Percentiles rank a stretch among this genome's conserved stretches.
Evolutionary conservation across 192 early-diverging fungal genomes (phyloP).

Genomic region (Chytriomyces hyalinus): DNA sequence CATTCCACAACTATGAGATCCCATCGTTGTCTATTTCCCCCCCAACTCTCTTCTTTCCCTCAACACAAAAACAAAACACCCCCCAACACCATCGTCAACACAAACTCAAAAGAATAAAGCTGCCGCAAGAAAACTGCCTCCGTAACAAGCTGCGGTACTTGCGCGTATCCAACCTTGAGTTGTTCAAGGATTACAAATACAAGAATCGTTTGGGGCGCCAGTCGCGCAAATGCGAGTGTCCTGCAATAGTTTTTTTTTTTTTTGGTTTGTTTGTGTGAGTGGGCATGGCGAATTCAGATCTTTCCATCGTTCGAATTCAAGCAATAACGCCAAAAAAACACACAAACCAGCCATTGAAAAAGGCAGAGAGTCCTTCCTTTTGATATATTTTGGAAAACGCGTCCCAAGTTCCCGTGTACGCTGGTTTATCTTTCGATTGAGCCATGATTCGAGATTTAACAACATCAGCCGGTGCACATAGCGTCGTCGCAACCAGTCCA

Average conservation of each 20-base stretch:
- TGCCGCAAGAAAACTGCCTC: neutral
- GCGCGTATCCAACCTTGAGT: constrained; percentile 3
- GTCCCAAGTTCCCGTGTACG: constrained; percentile 10
- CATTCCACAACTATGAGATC: too few relatives aligned
- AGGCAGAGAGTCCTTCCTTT: constrained; percentile 18
- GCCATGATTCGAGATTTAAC: constrained; percentile 34
- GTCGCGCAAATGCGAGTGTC: constrained; percentile 2
- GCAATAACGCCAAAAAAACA: too few relatives aligned
- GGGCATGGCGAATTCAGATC: too few relatives aligned
- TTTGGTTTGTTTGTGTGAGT: too few relatives aligned
- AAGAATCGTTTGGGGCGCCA: constrained; percentile 32
- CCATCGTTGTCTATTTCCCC: too few relatives aligned
- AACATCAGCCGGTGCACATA: constrained; percentile 22
- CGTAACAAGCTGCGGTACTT: neutral
- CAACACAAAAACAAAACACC: too few relatives aligned
- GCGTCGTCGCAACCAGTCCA: constrained; percentile 29
- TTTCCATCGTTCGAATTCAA: too few relatives aligned
- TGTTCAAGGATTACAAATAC: constrained; percentile 24
- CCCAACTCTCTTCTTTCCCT: too few relatives aligned
- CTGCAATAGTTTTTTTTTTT: too few relatives aligned
- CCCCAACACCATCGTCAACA: neutral
- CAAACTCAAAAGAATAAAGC: neutral
- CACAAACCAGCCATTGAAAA: constrained; percentile 32
- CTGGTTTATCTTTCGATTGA: neutral
- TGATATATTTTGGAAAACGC: constrained; percentile 1